Percentiles rank a stretch among this genome's conserved stretches.
These are phyloP conservation scores for Tylopilus subfusipes DNA, from an alignment of 768 basidiomycete species.

Conservation along the genomic window DNA sequence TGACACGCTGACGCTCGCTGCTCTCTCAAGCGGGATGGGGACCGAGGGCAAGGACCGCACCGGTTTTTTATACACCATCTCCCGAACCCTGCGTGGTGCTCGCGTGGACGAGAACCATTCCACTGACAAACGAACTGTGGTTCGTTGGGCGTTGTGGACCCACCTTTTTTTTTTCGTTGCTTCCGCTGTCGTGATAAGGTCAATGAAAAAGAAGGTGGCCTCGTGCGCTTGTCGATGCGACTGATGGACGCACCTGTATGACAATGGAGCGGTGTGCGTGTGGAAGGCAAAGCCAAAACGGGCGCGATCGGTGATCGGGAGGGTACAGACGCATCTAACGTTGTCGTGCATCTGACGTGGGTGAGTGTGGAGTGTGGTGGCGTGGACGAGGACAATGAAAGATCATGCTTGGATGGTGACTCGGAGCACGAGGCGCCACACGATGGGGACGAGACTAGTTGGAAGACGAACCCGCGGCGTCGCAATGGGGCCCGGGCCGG, in stretches of 20 bases:
- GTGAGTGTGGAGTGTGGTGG: background rate
- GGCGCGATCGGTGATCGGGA: background rate
- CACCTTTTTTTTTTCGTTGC: background rate
- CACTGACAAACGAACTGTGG: background rate
- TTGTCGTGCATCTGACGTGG: too few species aligned
- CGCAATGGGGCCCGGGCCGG: too few species aligned
- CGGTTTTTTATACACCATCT: conserved; percentile 8
- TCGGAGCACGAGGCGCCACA: too few species aligned
- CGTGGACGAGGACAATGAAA: background rate
- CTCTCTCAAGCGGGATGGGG: background rate
- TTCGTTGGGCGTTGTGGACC: background rate
- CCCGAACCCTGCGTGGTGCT: background rate
- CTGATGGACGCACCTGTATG: background rate
- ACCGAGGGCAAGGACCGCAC: background rate
- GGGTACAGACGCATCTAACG: background rate
- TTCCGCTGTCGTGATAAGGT: background rate
- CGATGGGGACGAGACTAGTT: too few species aligned
- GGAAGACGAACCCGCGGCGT: too few species aligned
- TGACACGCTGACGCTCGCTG: background rate
- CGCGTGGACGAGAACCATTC: conserved; percentile 8
- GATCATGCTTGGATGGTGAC: background rate
- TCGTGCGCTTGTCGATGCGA: background rate
- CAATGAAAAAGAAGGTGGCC: background rate
- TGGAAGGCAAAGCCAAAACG: background rate
- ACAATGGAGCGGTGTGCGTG: background rate